Base-by-base conservation (phyloP, 495 filamentous ascomycete genomes). In the Aspergillus haitiensis region DNA sequence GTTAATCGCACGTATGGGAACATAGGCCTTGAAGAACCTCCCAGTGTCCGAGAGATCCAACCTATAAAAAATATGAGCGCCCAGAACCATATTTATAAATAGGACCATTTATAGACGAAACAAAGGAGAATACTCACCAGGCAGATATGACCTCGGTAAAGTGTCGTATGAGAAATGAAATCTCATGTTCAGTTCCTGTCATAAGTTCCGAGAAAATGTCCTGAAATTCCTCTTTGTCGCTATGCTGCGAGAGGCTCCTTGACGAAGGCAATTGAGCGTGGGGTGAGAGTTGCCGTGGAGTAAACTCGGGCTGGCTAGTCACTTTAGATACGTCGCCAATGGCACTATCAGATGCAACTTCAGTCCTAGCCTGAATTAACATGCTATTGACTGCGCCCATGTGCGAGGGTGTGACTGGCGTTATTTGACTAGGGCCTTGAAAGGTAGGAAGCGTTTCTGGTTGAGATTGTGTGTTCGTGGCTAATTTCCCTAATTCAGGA, bases 191-290 rank as follows among this genome's bases (percentile, higher is more conserved):
- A 16, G 70, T 74, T 10, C 68, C 75, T 1, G 73, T 79, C 67
- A 71, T 71, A 18, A 78, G 65, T 12, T 79, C 74, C 0, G 76
- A 76, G 49, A 76, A 73, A 6, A 78, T 72, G 39, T 74, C 72
- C 21, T 75, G 70, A 16, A 79, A 72, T 37, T 75, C 70, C 45
- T 75, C 71, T 35, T 66, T 66, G 33, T 78, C 72, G 56, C 63
- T 70, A 37, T 64, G 56, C 39, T 73, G 67, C 1, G 71, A 68
- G 9, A 55, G 53, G 21, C 56, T 72, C 13, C 62, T 62, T 3
- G 70, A 63, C 11, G 63, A 55, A 1, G 58, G 13, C 8, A 62
- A 32, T 12, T 56, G 48, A 13, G 49, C 48, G 40, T 54, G 9
- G 33, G 65, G 60, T 8, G 64, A 60, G 3, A 36, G 33, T 33